Conservation (phyloP, 768 basidiomycete species). For the Dioszegia aurantiaca region DNA sequence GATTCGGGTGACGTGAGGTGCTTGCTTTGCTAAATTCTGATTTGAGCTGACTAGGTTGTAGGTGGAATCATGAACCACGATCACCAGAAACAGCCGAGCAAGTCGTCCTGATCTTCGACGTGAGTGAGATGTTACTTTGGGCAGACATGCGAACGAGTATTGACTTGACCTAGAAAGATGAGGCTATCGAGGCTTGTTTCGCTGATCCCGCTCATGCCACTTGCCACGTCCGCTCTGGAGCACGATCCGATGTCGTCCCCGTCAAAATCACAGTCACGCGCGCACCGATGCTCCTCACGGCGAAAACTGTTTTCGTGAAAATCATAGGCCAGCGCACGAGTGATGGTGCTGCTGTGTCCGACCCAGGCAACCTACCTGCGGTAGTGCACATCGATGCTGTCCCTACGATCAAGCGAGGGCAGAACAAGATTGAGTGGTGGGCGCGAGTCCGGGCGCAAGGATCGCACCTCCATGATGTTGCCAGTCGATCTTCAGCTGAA, state of each 20-base stretch:
- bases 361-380: conserved; percentile 7
- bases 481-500: background rate
- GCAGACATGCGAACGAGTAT: too few relatives aligned
- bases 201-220: conserved; percentile 19
- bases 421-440: conserved; percentile 14
- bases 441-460: conserved; percentile 16
- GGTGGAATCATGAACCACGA: conserved; percentile 21
- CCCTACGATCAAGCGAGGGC: background rate
- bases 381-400: conserved; percentile 23
- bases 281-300: background rate
- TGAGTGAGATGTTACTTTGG: too few relatives aligned
- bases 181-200: conserved; percentile 21
- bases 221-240: conserved; percentile 6
- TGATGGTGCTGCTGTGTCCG: background rate
- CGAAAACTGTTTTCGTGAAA: conserved; percentile 23
- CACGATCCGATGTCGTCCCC: background rate
- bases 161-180: conserved; percentile 14
- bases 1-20: conserved; percentile 23
- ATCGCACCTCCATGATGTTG: conserved; percentile 2
- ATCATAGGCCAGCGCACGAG: conserved; percentile 20
- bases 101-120: conserved; percentile 30
- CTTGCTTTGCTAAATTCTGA: background rate
- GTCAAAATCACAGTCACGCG: conserved; percentile 13
- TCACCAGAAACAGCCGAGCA: conserved; percentile 23
- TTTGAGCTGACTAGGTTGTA: conserved; percentile 14